Evolutionary conservation across 257 asterid genomes (phyloP).

Genomic region (Gentiana straminea): DNA sequence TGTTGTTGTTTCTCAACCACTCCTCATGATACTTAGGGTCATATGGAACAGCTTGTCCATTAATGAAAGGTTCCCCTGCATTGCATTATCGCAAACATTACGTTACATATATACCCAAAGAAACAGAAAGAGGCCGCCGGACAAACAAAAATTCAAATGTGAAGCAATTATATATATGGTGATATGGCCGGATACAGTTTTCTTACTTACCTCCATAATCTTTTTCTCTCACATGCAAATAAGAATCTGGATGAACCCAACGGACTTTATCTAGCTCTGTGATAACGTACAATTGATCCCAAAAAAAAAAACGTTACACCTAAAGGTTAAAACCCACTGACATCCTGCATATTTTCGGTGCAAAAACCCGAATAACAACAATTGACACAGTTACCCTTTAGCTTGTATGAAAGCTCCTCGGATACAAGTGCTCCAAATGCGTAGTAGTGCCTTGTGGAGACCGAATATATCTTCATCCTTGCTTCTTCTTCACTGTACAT

Average conservation of each 20-base stretch:
- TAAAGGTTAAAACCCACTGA: neutral
- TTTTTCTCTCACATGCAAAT: constrained; percentile 77
- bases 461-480: constrained; percentile 80
- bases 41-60: constrained; percentile 95
- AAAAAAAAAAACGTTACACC: neutral
- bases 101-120: too few relatives aligned
- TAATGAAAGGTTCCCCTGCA: constrained; percentile 89
- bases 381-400: constrained; percentile 42
- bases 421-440: constrained; percentile 98
- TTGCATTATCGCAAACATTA: neutral
- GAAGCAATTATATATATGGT: neutral
- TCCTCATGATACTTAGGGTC: constrained; percentile 91
- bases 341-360: constrained; percentile 1
- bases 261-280: constrained; percentile 68
- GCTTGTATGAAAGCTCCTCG: constrained; percentile 70
- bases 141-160: too few relatives aligned
- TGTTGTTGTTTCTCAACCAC: constrained; percentile 88
- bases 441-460: constrained; percentile 73
- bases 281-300: constrained; percentile 5
- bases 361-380: neutral
- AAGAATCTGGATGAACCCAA: constrained; percentile 99
- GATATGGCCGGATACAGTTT: neutral
- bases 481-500: constrained; percentile 78
- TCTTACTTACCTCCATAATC: constrained; percentile 78
- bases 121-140: too few relatives aligned